These are phyloP conservation scores for Candida glucosophila DNA, from an alignment of 1,139 yeast genomes.

Conservation along the genomic window DNA sequence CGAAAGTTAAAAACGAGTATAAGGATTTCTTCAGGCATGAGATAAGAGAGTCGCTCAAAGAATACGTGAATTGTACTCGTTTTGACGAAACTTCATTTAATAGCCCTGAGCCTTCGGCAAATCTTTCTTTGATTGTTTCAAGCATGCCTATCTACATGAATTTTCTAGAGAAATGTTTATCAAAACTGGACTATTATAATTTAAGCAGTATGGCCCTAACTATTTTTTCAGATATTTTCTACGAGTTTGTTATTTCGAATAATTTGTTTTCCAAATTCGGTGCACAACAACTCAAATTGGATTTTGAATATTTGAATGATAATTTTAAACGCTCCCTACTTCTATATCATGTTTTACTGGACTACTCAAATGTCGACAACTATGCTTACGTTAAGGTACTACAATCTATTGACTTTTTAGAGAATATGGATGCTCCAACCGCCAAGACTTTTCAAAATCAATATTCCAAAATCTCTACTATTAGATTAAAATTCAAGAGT, in stretches of 20 bases:
- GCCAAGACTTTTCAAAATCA: constrained; percentile 12
- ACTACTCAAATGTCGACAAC: constrained; percentile 19
- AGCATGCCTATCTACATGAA: constrained; percentile 27
- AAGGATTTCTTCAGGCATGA: constrained; percentile 42
- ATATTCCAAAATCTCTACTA: constrained; percentile 9
- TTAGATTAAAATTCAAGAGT: constrained; percentile 17
- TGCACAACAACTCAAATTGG: constrained; percentile 45
- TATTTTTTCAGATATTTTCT: constrained; percentile 39
- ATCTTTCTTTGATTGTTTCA: constrained; percentile 26
- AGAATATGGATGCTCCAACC: constrained; percentile 13
- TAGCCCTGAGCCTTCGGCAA: constrained; percentile 19
- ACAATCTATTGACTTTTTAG: constrained; percentile 36
- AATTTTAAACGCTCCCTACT: constrained; percentile 20
- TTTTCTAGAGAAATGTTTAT: constrained; percentile 21
- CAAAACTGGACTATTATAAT: constrained; percentile 20
- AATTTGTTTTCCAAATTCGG: constrained; percentile 55
- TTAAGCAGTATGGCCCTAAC: constrained; percentile 32
- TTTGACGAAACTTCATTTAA: constrained; percentile 24
- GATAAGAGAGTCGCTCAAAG: constrained; percentile 40
- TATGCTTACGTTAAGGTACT: constrained; percentile 19
- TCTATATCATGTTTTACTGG: constrained; percentile 6
- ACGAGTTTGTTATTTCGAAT: constrained; percentile 53
- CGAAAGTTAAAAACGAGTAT: constrained; percentile 30
- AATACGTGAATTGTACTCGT: constrained; percentile 36
- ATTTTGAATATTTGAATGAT: constrained; percentile 39